phyloP scores from a whole-genome alignment of 805 yeast genomes.

The Candida easanensis region DNA sequence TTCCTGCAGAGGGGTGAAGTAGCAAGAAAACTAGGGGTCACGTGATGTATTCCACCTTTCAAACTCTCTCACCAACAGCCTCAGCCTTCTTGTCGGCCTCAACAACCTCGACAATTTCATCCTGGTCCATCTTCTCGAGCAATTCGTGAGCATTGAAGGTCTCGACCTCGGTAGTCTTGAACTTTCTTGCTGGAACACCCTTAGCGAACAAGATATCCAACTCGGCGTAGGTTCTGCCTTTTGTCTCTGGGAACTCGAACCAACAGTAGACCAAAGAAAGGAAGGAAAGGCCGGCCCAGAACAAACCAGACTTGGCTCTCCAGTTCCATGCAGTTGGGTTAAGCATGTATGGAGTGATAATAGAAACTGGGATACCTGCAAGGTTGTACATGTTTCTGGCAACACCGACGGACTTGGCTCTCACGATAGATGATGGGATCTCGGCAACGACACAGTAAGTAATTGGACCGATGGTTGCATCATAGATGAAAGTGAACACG shows the following conservation, averaged over 20 bases:
- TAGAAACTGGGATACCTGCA: conserved; percentile 32
- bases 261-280: conserved; percentile 38
- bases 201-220: conserved; percentile 47
- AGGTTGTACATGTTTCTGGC: conserved; percentile 32
- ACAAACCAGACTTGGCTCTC: conserved; percentile 42
- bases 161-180: conserved; percentile 24
- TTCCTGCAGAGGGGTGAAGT: too few species aligned
- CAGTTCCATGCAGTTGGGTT: conserved; percentile 43
- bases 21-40: too few species aligned
- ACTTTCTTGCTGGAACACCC: conserved; percentile 31
- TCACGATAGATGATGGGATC: conserved; percentile 36
- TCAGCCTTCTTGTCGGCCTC: conserved; percentile 7
- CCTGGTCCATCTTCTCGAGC: conserved; percentile 19
- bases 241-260: conserved; percentile 58
- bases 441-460: conserved; percentile 39
- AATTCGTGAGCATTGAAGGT: conserved; percentile 21
- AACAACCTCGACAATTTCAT: conserved; percentile 18
- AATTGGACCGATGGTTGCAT: conserved; percentile 39
- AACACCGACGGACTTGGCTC: conserved; percentile 39
- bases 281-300: conserved; percentile 40
- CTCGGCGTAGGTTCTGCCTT: conserved; percentile 53
- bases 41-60: too few species aligned
- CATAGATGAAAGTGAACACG: conserved; percentile 33
- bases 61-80: too few species aligned
- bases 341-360: conserved; percentile 44